Conservation (phyloP, 306 rosid species). For the Prunus campanulata region DNA sequence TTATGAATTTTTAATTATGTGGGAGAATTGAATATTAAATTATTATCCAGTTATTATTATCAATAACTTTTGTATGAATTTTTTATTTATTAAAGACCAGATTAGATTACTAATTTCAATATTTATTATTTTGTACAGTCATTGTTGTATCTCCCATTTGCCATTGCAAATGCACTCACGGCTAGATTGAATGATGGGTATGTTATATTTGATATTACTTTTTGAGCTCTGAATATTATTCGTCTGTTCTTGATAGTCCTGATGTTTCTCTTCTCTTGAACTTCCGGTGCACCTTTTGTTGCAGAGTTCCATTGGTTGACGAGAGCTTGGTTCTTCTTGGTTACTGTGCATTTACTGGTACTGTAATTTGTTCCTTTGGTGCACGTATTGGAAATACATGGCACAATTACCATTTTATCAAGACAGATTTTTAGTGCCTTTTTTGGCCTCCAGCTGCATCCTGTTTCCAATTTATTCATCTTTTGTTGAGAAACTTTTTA, state of each 20-base stretch:
- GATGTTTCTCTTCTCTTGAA: slow-evolving; percentile 20
- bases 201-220: slow-evolving; percentile 28
- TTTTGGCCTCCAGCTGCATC: not conserved
- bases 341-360: slow-evolving; percentile 71
- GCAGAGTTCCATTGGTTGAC: slow-evolving; percentile 75
- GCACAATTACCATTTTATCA: not conserved
- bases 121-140: slow-evolving; percentile 50
- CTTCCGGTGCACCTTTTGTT: slow-evolving; percentile 20
- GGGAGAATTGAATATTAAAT: not conserved
- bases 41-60: not conserved
- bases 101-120: not conserved
- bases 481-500: no score
- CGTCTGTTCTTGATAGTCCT: slow-evolving; percentile 15
- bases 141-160: slow-evolving; percentile 75
- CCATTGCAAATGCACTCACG: slow-evolving; percentile 83
- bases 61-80: not conserved
- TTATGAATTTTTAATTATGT: not conserved
- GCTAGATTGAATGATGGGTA: slow-evolving; percentile 88
- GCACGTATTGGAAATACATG: not conserved
- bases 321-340: slow-evolving; percentile 85
- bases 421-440: not conserved
- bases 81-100: not conserved
- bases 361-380: not conserved
- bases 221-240: slow-evolving; percentile 1
- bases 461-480: not conserved